Percentiles rank a stretch among this genome's conserved stretches.
Evolutionary conservation across 2,329 filamentous ascomycete species (phyloP).

Genomic region (Phialophora tarda): DNA sequence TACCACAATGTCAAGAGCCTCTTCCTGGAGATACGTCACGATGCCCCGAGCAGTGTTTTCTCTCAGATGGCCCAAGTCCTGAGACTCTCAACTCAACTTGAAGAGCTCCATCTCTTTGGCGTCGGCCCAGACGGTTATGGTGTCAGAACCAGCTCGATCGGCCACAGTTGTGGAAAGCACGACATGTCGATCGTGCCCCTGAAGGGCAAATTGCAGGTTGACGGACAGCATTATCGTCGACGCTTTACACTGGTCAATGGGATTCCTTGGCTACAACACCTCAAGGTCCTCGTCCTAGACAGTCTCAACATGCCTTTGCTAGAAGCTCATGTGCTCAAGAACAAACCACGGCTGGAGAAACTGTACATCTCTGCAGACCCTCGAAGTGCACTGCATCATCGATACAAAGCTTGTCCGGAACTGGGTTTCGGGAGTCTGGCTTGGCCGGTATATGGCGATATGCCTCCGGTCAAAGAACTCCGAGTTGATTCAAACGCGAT

Average conservation of each 20-base stretch:
- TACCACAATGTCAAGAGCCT: constrained; percentile 25
- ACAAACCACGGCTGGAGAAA: constrained; percentile 32
- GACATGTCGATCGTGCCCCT: constrained; percentile 10
- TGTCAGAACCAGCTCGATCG: constrained; percentile 22
- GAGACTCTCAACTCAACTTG: constrained; percentile 15
- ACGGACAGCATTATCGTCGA: constrained; percentile 24
- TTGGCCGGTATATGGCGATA: background rate
- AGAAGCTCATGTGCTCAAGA: constrained; percentile 25
- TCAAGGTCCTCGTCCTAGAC: constrained; percentile 32
- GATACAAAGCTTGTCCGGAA: background rate
- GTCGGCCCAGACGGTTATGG: constrained; percentile 29
- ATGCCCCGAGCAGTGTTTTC: constrained; percentile 17
- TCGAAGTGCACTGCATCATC: constrained; percentile 26
- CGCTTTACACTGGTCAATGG: constrained; percentile 23
- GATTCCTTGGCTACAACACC: constrained; percentile 19
- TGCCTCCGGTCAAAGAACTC: constrained; percentile 29
- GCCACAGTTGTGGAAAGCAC: constrained; percentile 26
- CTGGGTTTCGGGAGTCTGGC: constrained; percentile 9
- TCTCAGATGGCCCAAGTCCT: constrained; percentile 18
- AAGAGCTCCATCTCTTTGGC: constrained; percentile 35
- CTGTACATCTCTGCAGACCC: constrained; percentile 32
- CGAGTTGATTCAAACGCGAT: constrained; percentile 30
- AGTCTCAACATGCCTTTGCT: constrained; percentile 35
- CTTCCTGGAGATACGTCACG: constrained; percentile 29
- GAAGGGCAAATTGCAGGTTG: constrained; percentile 17